These are phyloP conservation scores for Buxus sempervirens DNA, from an alignment of 164 flowering plant genomes.

Conservation along the genomic window DNA sequence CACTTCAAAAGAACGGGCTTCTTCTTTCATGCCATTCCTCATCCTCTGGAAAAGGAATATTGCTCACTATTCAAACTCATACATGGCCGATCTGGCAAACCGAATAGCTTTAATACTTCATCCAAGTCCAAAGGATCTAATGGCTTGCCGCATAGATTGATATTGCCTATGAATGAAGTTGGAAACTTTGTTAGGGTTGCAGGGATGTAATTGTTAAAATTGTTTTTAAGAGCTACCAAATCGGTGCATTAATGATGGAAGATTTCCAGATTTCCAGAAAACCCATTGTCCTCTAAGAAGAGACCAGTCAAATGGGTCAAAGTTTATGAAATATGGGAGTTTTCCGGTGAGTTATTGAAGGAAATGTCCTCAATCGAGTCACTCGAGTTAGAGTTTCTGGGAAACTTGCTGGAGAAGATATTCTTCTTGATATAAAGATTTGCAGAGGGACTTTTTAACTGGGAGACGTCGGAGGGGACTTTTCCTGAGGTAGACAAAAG, in stretches of 20 bases:
- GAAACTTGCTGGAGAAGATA: conserved; percentile 43
- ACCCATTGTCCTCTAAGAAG: background rate
- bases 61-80: too few species aligned
- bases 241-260: background rate
- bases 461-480: conserved; percentile 36
- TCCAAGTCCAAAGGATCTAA: background rate
- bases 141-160: background rate
- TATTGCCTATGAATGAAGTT: background rate
- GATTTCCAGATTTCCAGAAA: background rate
- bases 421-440: conserved; percentile 50
- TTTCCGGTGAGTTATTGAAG: conserved; percentile 43
- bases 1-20: too few species aligned
- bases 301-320: background rate
- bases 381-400: conserved; percentile 31
- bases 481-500: too few species aligned
- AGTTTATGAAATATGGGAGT: conserved; percentile 50
- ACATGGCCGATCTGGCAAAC: too few species aligned
- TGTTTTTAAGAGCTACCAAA: background rate
- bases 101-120: too few species aligned
- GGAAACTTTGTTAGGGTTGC: background rate
- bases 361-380: conserved; percentile 50
- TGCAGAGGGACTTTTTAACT: conserved; percentile 31
- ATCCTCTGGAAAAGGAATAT: too few species aligned
- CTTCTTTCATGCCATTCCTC: too few species aligned
- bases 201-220: background rate